Evolutionary conservation across 2,329 filamentous ascomycete species (phyloP).

Genomic region (Paraphoma sp.): DNA sequence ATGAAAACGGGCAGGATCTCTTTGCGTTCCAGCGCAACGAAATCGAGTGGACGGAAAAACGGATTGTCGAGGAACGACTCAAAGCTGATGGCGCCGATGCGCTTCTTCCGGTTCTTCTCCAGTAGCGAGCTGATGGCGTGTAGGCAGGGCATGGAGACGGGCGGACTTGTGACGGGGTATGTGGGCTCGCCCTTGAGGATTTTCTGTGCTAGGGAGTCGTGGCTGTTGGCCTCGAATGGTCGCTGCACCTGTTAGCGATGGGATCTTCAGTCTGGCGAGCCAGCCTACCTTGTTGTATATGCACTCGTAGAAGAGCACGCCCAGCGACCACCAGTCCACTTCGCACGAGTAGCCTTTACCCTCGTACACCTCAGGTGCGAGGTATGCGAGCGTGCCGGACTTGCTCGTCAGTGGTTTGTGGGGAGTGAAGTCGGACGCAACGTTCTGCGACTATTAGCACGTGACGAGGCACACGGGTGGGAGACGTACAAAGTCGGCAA

Average conservation of each 20-base stretch:
- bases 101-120: constrained; percentile 77
- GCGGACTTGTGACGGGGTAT: constrained; percentile 90
- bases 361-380: constrained; percentile 93
- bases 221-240: constrained; percentile 89
- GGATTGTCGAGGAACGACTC: constrained; percentile 85
- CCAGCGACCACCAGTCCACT: constrained; percentile 98
- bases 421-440: constrained; percentile 89
- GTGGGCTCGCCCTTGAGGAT: constrained; percentile 84
- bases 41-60: constrained; percentile 88
- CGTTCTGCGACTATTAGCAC: constrained; percentile 72
- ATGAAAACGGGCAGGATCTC: constrained; percentile 89
- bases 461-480: not conserved
- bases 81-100: constrained; percentile 84
- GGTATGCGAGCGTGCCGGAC: constrained; percentile 93
- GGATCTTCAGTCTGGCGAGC: no score
- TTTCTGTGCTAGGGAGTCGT: constrained; percentile 78
- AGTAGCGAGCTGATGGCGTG: constrained; percentile 87
- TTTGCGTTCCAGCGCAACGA: constrained; percentile 82
- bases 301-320: constrained; percentile 98
- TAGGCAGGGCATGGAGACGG: constrained; percentile 85
- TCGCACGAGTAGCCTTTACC: constrained; percentile 88
- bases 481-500: constrained; percentile 88
- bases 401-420: constrained; percentile 89
- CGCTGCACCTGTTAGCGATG: constrained; percentile 60
- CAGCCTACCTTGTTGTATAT: constrained; percentile 91